Base-by-base conservation (phyloP, 371 early-diverging fungal species). In the Mucor indicus region DNA sequence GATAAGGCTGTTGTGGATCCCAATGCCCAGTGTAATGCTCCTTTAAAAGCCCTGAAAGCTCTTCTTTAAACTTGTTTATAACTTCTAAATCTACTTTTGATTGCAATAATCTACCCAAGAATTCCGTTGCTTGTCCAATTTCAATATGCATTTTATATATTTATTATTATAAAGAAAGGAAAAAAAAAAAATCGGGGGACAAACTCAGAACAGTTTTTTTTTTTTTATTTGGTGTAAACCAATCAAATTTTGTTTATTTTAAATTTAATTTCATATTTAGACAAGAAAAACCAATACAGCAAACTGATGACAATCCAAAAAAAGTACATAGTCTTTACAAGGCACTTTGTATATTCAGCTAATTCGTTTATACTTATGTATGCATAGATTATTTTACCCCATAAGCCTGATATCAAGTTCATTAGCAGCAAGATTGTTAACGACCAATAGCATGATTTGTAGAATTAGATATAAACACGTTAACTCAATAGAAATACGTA, bases 401-500 rank as follows among this genome's bases (percentile, higher is more conserved):
- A 72, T 39, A 72, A 44, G 31, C 96, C 96, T 4, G 96, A 90
- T 17, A 95, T 75, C 33, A 98, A 73, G 54, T 94, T 96, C 69
- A 98, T 79, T 20, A 97, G 98, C 17, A 98, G 72, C 10, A 96
- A 66, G 11, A 98, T 83, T 36, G 86, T 83, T 1, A 79, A 25
- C 85, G 83, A 33, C 91, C 87, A 19, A 95, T 90, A 1, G 92
- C 92, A 44, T 87, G 86, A 59, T 92, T 92, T 8, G 94, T 93
- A 20, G 84, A 61, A 66, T 93, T 93, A 20, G 90, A 89, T 3
- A 93, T 81, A 55, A n/a, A n/a, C 92, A 88, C 4, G 95, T 96
- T 59, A 97, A 81, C 57, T 96, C 95, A 24, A 98, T 95, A 11
- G 87, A 86, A 29, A 97, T 95, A 54, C 93, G 91, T 1, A 96